These are phyloP conservation scores for Coniochaeta ligniaria DNA, from an alignment of 2,329 filamentous ascomycete genomes.

Conservation along the genomic window DNA sequence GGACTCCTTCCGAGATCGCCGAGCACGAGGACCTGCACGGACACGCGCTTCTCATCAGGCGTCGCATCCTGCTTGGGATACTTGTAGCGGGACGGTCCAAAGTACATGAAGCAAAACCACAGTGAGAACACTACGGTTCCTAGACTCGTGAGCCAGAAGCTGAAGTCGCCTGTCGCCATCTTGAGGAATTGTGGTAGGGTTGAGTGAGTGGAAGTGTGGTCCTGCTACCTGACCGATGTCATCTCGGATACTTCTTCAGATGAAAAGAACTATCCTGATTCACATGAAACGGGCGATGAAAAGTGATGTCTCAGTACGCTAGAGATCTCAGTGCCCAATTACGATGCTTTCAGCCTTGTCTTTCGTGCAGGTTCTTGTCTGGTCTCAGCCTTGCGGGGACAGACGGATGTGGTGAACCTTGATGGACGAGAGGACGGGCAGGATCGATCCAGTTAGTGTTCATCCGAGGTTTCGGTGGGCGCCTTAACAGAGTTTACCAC, in stretches of 20 bases:
- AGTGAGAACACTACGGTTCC: background rate
- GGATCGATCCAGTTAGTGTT: background rate
- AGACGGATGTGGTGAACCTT: background rate
- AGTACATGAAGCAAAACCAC: constrained; percentile 12
- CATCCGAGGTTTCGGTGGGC: background rate
- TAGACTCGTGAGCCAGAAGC: background rate
- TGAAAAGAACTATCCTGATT: background rate
- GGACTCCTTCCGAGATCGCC: constrained; percentile 94
- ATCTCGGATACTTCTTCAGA: background rate
- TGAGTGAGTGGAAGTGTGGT: background rate
- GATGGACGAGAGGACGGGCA: background rate
- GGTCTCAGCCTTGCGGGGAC: background rate
- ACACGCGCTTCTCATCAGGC: constrained; percentile 13
- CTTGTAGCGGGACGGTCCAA: constrained; percentile 10
- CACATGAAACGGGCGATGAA: background rate
- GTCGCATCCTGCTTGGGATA: constrained; percentile 8
- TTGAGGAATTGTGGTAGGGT: background rate
- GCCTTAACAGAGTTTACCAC: background rate
- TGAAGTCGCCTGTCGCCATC: background rate
- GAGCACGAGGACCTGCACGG: constrained; percentile 78
- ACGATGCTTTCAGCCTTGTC: background rate
- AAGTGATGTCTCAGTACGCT: background rate
- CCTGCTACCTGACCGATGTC: background rate
- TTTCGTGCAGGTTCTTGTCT: background rate
- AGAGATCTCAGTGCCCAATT: background rate